Base-by-base conservation (phyloP, 2,329 filamentous ascomycete genomes). In the Keithomyces neogunnii region DNA sequence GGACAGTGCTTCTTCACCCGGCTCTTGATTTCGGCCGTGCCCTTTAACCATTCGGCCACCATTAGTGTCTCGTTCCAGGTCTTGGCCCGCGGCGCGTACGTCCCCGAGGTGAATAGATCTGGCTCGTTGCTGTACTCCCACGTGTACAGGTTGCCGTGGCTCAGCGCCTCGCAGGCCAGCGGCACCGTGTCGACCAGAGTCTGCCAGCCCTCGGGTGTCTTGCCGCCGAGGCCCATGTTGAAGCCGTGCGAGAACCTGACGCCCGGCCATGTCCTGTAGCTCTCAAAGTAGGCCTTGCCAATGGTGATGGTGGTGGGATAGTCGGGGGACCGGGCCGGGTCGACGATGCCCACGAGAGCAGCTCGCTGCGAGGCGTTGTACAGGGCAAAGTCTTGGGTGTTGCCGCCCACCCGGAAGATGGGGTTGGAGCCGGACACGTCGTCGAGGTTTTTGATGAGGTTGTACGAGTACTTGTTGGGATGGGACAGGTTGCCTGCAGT, bases 381-480 rank as follows among this genome's bases (percentile, higher is more conserved):
- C 38, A 85, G 69, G 4, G 80, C 79, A 56, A 78, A 82, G 66
- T 85, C 81, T 64, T 85, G 82, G 0, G 82, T 84, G 58, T 84
- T 85, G n/a, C 82, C 82, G 3, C 82, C 81, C 2, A 85, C 80
- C 13, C 82, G 71, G 51, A 85, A 77, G 57, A 79, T 73, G 2
- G 82, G 82, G 55, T 81, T 82, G 5, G 70, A 72, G 7, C 80
- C 80, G 11, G 69, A 71, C 3, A 82, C 59, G n/a, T 71, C 61
- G 1, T 69, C 76, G 26, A 85, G 58, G 51, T 82, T 84, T 33
- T 75, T 71, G 30, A 85, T 64, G 5, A 85, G 69, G 47, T 79
- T 81, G 53, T 82, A 72, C 0, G 80, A 83, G 62, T 81, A 85
- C 0, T 61, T 69, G 59, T 85, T 85, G 2, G 82, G 82, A 7